Evolutionary conservation across 2,329 filamentous ascomycete genomes (phyloP).

Genomic region (Cercospora sp.): DNA sequence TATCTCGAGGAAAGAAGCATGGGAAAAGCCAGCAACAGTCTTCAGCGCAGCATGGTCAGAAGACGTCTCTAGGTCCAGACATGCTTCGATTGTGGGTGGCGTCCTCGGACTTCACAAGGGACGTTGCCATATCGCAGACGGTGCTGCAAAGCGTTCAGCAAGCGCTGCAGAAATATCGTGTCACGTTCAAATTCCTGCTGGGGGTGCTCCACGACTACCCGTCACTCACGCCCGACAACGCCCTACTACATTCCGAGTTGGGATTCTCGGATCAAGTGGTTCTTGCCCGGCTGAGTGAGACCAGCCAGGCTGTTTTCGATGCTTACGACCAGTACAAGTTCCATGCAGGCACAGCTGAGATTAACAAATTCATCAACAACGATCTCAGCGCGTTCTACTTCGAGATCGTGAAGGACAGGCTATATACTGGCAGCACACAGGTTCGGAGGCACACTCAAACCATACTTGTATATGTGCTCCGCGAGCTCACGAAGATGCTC

Average conservation of each 20-base stretch:
- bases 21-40: constrained; percentile 41
- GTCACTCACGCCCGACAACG: constrained; percentile 21
- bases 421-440: constrained; percentile 77
- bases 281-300: constrained; percentile 68
- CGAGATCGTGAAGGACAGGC: constrained; percentile 84
- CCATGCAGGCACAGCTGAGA: constrained; percentile 68
- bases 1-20: constrained; percentile 48
- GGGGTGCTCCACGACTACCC: constrained; percentile 58
- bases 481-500: constrained; percentile 74
- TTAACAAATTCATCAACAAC: constrained; percentile 79
- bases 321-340: constrained; percentile 76
- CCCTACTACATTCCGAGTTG: constrained; percentile 18
- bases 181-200: constrained; percentile 86
- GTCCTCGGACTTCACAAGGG: constrained; percentile 85
- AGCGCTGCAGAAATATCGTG: constrained; percentile 80
- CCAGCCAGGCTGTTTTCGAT: constrained; percentile 64
- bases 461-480: constrained; percentile 63
- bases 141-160: constrained; percentile 76
- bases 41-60: constrained; percentile 31
- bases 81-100: constrained; percentile 88
- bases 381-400: constrained; percentile 94
- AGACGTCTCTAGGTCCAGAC: constrained; percentile 69
- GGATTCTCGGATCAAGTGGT: constrained; percentile 67
- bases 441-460: constrained; percentile 61
- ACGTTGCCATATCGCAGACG: constrained; percentile 77